Percentiles rank a stretch among this genome's conserved stretches.
phyloP scores from a whole-genome alignment of 805 yeast species.

The Clavispora santaluciae region DNA sequence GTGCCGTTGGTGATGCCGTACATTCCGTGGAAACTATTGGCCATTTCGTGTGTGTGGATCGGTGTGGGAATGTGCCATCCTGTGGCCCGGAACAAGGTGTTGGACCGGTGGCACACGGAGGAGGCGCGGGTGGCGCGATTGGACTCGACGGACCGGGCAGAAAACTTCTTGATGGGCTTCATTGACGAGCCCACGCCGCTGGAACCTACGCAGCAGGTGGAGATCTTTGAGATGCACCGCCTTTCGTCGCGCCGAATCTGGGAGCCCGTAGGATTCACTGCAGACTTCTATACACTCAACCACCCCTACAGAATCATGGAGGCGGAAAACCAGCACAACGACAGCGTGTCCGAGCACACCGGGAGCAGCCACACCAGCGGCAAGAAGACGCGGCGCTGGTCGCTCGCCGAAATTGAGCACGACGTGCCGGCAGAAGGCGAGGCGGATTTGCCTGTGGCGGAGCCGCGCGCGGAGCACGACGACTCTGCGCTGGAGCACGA shows the following conservation, averaged over 20 bases:
- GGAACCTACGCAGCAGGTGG: slow-evolving; percentile 39
- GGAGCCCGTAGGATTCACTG: slow-evolving; percentile 57
- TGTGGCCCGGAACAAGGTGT: slow-evolving; percentile 38
- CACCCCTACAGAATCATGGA: slow-evolving; percentile 18
- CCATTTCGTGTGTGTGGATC: slow-evolving; percentile 49
- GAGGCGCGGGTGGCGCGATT: slow-evolving; percentile 54
- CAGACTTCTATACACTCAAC: slow-evolving; percentile 50
- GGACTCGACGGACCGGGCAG: slow-evolving; percentile 46
- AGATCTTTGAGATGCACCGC: slow-evolving; percentile 64
- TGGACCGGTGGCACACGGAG: slow-evolving; percentile 52
- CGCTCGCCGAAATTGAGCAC: too few species aligned
- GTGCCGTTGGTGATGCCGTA: slow-evolving; percentile 26
- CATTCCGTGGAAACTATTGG: slow-evolving; percentile 24
- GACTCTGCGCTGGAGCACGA: slow-evolving; percentile 1
- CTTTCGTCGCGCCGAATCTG: slow-evolving; percentile 51
- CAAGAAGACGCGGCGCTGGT: slow-evolving; percentile 21
- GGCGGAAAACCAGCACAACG: not conserved
- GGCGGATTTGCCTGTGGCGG: too few species aligned
- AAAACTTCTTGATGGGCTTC: slow-evolving; percentile 26
- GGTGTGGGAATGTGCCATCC: slow-evolving; percentile 48
- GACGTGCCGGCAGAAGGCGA: too few species aligned
- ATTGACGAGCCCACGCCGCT: slow-evolving; percentile 6
- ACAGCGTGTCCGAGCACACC: not conserved
- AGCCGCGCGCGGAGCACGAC: too few species aligned
- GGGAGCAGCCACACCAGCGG: slow-evolving; percentile 2